Conservation (phyloP, 2,329 filamentous ascomycete genomes). For the Thielaviopsis ethacetica region DNA sequence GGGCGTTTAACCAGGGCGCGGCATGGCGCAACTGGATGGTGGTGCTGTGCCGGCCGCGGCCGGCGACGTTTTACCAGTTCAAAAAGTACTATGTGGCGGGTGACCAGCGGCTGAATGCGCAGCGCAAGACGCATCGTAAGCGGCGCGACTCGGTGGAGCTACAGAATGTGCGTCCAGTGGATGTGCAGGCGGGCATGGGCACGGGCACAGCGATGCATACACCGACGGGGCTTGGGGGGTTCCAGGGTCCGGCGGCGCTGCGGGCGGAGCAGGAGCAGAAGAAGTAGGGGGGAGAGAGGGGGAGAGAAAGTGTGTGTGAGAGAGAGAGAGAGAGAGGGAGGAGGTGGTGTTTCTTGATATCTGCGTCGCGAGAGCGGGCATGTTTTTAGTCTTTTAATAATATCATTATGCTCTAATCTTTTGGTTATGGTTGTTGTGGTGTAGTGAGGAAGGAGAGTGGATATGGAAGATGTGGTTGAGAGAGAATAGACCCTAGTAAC, state of each 20-base stretch:
- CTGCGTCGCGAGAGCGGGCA: neutral
- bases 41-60: constrained; percentile 67
- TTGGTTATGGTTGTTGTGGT: neutral
- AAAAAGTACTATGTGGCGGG: constrained; percentile 61
- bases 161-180: constrained; percentile 31
- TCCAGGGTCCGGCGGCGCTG: constrained; percentile 37
- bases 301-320: neutral
- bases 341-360: neutral
- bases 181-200: neutral
- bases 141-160: constrained; percentile 49
- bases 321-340: neutral
- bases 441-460: too few species aligned
- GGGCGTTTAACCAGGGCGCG: constrained; percentile 71
- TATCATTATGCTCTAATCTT: neutral
- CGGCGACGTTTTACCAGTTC: constrained; percentile 80
- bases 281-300: neutral
- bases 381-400: constrained; percentile 1
- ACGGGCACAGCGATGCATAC: constrained; percentile 15
- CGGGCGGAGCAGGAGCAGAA: constrained; percentile 14
- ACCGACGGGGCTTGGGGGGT: constrained; percentile 22
- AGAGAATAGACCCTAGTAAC: neutral
- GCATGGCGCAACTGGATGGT: constrained; percentile 63
- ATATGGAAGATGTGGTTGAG: too few species aligned
- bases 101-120: constrained; percentile 63
- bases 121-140: constrained; percentile 19